These are phyloP conservation scores for Helenozyma baotianmanensis DNA, from an alignment of 805 yeast species.

Conservation along the genomic window DNA sequence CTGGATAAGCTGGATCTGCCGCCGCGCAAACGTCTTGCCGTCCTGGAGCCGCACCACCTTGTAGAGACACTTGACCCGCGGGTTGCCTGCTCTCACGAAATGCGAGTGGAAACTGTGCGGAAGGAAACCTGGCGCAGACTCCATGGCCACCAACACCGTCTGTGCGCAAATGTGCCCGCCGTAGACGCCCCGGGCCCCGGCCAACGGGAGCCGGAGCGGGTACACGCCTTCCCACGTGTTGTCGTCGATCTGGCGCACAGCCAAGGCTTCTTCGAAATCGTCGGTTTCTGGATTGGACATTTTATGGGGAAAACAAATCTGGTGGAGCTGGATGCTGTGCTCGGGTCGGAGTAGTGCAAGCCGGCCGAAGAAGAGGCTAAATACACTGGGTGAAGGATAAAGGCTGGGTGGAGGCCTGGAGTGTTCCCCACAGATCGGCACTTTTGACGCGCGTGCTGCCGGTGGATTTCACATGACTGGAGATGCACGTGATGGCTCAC, in stretches of 20 bases:
- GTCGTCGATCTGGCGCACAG: conserved; percentile 10
- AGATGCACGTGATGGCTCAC: too few relatives aligned
- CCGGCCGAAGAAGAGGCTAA: neutral
- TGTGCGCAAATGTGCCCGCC: conserved; percentile 72
- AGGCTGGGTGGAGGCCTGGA: too few relatives aligned
- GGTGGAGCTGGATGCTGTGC: too few relatives aligned
- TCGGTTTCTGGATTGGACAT: neutral
- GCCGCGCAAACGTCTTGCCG: conserved; percentile 48
- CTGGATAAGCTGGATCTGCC: conserved; percentile 55
- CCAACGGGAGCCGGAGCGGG: conserved; percentile 31
- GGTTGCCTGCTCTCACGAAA: conserved; percentile 53
- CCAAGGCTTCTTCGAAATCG: conserved; percentile 14
- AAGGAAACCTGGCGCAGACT: conserved; percentile 36
- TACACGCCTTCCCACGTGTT: conserved; percentile 27
- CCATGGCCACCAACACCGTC: conserved; percentile 55
- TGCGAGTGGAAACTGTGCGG: conserved; percentile 64
- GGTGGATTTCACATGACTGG: too few relatives aligned
- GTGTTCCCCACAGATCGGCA: too few relatives aligned
- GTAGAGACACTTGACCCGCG: conserved; percentile 44
- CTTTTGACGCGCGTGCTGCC: too few relatives aligned
- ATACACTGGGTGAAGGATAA: too few relatives aligned
- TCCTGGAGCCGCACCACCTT: conserved; percentile 49
- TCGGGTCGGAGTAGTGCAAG: too few relatives aligned
- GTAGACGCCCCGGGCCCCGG: conserved; percentile 60
- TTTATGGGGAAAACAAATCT: neutral